Base-by-base conservation (phyloP, 1,139 yeast genomes). In the Eremothecium sinecaudum region DNA sequence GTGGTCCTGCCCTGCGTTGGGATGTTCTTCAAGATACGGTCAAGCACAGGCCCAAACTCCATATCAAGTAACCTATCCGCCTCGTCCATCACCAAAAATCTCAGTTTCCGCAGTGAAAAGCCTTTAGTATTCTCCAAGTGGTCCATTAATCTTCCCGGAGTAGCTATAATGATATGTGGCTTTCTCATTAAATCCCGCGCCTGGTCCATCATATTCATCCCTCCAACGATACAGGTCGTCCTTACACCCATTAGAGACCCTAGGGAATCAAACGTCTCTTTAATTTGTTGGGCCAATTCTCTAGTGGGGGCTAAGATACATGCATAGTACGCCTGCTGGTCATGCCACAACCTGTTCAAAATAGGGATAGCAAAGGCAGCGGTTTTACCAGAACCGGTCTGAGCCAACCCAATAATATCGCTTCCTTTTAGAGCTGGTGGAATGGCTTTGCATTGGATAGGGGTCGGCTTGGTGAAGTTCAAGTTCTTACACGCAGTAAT, bases 161-260 rank as follows among this genome's bases (percentile, higher is more conserved):
- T 90, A 15, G 97, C 97, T 38, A 90, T 94, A 36, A 90, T 71
- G 31, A 90, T 71, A 53, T 90, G 98, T 2, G 98, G 98, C 53
- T 84, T 86, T 46, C 93, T 71, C 79, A 84, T 80, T 47, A 90
- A 67, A 45, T 92, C 95, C 44, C 94, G 69, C 1, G 96, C 92
- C 60, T 90, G 99, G 50, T 86, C 94, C 92, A 90, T 84, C 83
- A 83, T 82, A 53, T 84, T 94, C 92, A 90, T 90, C 44, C 99
- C 99, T 46, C 98, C 98, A 26, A 90, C 95, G 43, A 90, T 73
- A 42, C 94, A 87, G 2, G 77, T 79, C 20, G 90, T 69, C 49
- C 94, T 67, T 26, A 87, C 70, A 1, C 98, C 98, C 93, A 90
- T 87, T 12, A 76, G 64, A 1, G 83, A 63, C 0, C 99, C 99